phyloP scores from a whole-genome alignment of 768 basidiomycete species.

The Suillus tomentosus region DNA sequence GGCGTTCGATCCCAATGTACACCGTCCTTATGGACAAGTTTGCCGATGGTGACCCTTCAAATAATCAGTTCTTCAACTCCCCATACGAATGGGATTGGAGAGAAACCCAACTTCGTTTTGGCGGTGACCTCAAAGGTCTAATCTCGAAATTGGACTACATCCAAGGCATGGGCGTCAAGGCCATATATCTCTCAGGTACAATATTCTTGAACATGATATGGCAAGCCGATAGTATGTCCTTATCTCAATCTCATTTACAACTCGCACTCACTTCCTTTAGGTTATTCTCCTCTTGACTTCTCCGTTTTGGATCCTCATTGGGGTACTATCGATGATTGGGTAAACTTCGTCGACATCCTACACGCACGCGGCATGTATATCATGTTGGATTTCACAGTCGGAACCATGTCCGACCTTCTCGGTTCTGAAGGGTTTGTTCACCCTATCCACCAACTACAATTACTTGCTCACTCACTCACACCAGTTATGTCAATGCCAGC shows the following conservation, averaged over 20 bases:
- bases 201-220: slow-evolving; percentile 94
- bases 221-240: slow-evolving; percentile 81
- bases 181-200: slow-evolving; percentile 91
- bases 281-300: slow-evolving; percentile 93
- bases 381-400: slow-evolving; percentile 93
- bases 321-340: slow-evolving; percentile 85
- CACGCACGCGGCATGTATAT: slow-evolving; percentile 88
- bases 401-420: slow-evolving; percentile 87
- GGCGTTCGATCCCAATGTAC: slow-evolving; percentile 83
- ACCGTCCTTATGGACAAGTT: slow-evolving; percentile 90
- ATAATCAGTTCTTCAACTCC: slow-evolving; percentile 87
- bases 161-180: slow-evolving; percentile 81
- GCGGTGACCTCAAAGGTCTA: slow-evolving; percentile 86
- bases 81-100: slow-evolving; percentile 82
- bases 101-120: slow-evolving; percentile 87
- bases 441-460: slow-evolving; percentile 13
- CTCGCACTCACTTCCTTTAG: slow-evolving; percentile 38
- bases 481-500: slow-evolving; percentile 70
- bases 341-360: slow-evolving; percentile 67
- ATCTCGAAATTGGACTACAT: slow-evolving; percentile 80
- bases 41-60: slow-evolving; percentile 88
- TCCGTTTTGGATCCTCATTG: slow-evolving; percentile 90
- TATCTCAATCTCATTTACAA: slow-evolving; percentile 8
- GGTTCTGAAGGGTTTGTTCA: slow-evolving; percentile 75
- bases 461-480: slow-evolving; percentile 14